A percentile compares a stretch with the other conserved stretches of the same genome.
These are phyloP conservation scores for Lecanicillium sp. DNA, from an alignment of 2,329 filamentous ascomycete species.

Conservation along the genomic window DNA sequence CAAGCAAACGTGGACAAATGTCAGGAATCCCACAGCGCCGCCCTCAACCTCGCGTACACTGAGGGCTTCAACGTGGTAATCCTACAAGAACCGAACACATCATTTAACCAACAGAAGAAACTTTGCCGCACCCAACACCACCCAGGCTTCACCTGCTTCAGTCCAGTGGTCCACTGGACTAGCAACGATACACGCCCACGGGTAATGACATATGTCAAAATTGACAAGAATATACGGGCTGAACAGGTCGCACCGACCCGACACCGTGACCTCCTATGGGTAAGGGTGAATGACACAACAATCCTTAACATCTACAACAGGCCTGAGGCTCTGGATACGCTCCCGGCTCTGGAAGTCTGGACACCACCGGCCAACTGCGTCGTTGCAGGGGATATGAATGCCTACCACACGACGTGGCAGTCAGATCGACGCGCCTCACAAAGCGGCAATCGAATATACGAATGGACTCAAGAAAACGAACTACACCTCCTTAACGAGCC, in stretches of 20 bases:
- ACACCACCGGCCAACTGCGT: not conserved
- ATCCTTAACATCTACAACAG: slow-evolving; percentile 1
- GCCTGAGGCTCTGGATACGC: not conserved
- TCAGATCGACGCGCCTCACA: not conserved
- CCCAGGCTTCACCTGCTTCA: no score
- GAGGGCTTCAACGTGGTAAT: slow-evolving; percentile 4
- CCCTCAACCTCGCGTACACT: slow-evolving; percentile 3
- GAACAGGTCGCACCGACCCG: not conserved
- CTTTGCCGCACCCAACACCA: no score
- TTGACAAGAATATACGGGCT: not conserved
- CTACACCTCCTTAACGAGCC: slow-evolving; percentile 1
- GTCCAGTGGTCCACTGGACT: no score
- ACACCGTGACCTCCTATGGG: slow-evolving; percentile 1
- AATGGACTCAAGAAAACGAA: slow-evolving; percentile 1
- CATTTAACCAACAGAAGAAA: no score
- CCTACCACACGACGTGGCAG: not conserved
- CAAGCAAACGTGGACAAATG: slow-evolving; percentile 1
- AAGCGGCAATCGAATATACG: not conserved
- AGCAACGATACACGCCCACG: not conserved
- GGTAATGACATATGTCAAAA: slow-evolving; percentile 3
- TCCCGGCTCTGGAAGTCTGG: not conserved
- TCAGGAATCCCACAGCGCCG: not conserved
- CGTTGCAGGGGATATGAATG: no score
- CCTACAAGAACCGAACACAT: slow-evolving; percentile 3
- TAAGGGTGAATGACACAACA: slow-evolving; percentile 1